Evolutionary conservation across 352 stramenopile genomes (phyloP), one percentile per base, ranked within the genome.

Genomic region (Phytopythium delawarense): DNA sequence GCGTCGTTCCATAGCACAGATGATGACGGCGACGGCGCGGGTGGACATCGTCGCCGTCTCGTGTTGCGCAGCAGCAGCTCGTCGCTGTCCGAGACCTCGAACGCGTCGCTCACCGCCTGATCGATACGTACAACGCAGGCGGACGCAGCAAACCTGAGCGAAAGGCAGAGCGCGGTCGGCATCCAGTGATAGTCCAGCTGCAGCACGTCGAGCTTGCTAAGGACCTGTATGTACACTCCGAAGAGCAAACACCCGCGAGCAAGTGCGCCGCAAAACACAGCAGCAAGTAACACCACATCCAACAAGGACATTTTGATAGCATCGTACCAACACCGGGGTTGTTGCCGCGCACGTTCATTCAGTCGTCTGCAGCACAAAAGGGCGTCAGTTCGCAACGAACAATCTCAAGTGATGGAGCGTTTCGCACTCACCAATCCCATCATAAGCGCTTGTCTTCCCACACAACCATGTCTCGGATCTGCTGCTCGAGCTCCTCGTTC

Each of bases 401-500:
- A 35, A 34, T 23, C 48, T 21, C 13, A 7, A 18, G 23, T 8
- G 25, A 54, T 50, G 32, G 15, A 13, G 49, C 13, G 18, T 8
- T 21, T 8, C 20, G 1, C 20, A 8, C 32, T 70, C 45, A 78
- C 72, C 64, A 80, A 2, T 15, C 32, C n/a, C 34, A 15, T 49
- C 54, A 60, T 1, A 37, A 39, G 18, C 54, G 39, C 20, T 65
- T 72, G 53, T 78, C 76, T 48, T 78, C 69, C 55, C 62, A 84
- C 30, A 69, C 35, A 20, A 73, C 66, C 67, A 78, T 54, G 12
- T 75, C 64, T 30, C 74, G 57, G 6, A 87, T 57, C 57, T 86
- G 62, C 25, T 69, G 69, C 37, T 92, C 74, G 15, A 92, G 69
- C 46, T 82, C 72, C 15, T 72, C 58, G 60, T 94, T 94, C n/a